Evolutionary conservation across 2,329 filamentous ascomycete genomes (phyloP), one percentile per base, ranked within the genome.

Genomic region (Sporothrix phasma): DNA sequence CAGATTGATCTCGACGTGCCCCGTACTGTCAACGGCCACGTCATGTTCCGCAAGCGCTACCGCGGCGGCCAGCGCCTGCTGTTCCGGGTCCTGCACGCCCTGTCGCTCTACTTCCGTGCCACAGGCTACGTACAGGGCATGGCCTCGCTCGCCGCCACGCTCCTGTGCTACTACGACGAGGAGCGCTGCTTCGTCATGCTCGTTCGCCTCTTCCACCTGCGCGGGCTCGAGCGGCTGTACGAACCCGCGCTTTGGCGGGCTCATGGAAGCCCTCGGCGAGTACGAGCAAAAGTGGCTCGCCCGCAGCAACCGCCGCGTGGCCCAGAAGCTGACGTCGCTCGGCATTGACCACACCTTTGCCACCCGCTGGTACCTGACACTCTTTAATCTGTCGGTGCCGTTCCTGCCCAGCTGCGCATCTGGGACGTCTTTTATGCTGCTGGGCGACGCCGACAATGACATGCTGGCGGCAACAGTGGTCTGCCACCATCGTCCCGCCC

Each of bases 1-100:
- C 94, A 99, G 76, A 99, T 99, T 70, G 94, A 99, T 74, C 85
- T 97, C 49, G 94, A 99, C 74, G 94, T 99, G 19, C 94, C 94
- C 0, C 84, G 94, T 62, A 97, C 94, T 4, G 96, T 99, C 74
- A 95, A 86, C 74, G 86, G 89, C 67, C 94, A 99, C 76, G 93
- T 99, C 74, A 97, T 99, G 93, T 99, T 99, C 73, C 86, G 94
- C 53, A 84, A 86, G 67, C 84, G 94, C 60, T 99, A 99, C 76
- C 85, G 91, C 26, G 94, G 94, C 66, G 94, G 93, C 1, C 93
- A 99, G 75, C 85, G 94, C 49, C 79, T 97, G 15, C 80, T 99
- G 2, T 99, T 99, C 76, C 86, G 94, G 60, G 92, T 97, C 2
- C 81, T 99, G 31, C 94, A 97, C 73, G 89, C 90, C 51, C 84